phyloP scores from a whole-genome alignment of 148 eudicot genomes.

The Vaccinium myrtillus region DNA sequence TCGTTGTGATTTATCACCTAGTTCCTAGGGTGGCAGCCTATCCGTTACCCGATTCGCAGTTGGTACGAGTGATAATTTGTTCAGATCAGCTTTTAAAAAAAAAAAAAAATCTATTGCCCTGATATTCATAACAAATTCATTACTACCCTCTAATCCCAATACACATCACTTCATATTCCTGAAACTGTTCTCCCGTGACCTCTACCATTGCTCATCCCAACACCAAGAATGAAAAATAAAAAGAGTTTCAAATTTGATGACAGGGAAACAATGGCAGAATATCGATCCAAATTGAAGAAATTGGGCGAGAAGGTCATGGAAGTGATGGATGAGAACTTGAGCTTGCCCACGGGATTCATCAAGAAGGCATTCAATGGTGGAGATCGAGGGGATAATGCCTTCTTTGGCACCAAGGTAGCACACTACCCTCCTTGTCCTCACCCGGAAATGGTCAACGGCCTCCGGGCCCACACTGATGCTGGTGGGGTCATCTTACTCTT shows the following conservation, averaged over 20 bases:
- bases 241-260: conserved; percentile 15
- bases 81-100: too few species aligned
- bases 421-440: conserved; percentile 92
- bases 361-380: conserved; percentile 60
- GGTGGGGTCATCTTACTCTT: conserved; percentile 89
- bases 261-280: conserved; percentile 87
- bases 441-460: conserved; percentile 63
- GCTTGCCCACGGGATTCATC: conserved; percentile 77
- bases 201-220: neutral
- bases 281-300: conserved; percentile 64
- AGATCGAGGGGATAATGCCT: conserved; percentile 38
- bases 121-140: too few species aligned
- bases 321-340: conserved; percentile 85
- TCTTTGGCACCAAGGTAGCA: conserved; percentile 95
- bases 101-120: too few species aligned
- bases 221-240: neutral
- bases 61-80: too few species aligned
- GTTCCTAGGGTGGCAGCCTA: too few species aligned
- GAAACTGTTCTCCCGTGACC: too few species aligned
- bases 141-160: too few species aligned
- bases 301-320: conserved; percentile 69
- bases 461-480: conserved; percentile 93
- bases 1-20: too few species aligned
- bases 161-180: too few species aligned
- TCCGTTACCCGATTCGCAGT: too few species aligned